Percentiles rank a stretch among this genome's conserved stretches.
Conservation (phyloP, 257 asterid species). For the Vinca minor region DNA sequence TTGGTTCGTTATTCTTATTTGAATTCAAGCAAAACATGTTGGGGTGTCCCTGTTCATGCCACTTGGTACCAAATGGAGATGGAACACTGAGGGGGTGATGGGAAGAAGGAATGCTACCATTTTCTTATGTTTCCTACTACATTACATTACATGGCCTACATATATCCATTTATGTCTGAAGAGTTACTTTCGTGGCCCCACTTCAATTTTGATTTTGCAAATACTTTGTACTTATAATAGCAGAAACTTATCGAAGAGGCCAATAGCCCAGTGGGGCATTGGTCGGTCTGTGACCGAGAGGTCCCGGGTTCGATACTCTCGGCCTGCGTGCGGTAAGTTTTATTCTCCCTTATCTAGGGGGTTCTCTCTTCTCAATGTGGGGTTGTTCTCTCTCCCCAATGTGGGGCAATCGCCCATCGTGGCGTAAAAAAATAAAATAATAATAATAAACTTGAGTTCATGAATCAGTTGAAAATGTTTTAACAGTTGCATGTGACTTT, state of each 20-base stretch:
- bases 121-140: conserved; percentile 17
- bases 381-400: too few relatives aligned
- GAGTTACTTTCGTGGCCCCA: conserved; percentile 14
- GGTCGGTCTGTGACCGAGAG: too few relatives aligned
- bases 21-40: background rate
- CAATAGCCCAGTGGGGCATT: too few relatives aligned
- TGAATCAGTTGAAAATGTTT: background rate
- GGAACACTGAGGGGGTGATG: conserved; percentile 22
- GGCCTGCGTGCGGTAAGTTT: too few relatives aligned
- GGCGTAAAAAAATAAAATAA: too few relatives aligned
- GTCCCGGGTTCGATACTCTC: too few relatives aligned
- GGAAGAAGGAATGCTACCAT: conserved; percentile 21
- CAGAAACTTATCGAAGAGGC: too few relatives aligned
- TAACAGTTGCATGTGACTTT: conserved; percentile 14
- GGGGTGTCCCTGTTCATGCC: background rate
- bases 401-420: too few relatives aligned
- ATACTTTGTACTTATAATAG: background rate
- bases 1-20: background rate
- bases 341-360: too few relatives aligned
- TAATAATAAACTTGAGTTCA: conserved; percentile 7
- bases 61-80: background rate
- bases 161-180: background rate
- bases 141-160: conserved; percentile 19
- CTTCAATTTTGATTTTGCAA: background rate
- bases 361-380: too few relatives aligned